Base-by-base conservation (phyloP, 305 asterid species). In the Plantago coronopus region DNA sequence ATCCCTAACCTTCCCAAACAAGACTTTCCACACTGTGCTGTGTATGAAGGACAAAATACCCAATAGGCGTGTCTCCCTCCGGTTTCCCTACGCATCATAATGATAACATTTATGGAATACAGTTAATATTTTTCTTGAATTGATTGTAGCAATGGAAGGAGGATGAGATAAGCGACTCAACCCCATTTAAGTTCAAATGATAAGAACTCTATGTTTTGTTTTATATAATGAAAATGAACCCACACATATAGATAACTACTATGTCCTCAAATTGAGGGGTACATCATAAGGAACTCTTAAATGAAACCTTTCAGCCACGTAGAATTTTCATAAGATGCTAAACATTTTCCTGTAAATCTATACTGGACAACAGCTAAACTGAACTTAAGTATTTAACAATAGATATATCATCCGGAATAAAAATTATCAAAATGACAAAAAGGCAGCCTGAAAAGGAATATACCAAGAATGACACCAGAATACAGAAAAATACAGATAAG, bases 41-140 rank as follows among this genome's bases (percentile, higher is more conserved):
- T 93, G 98, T 61, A 93, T 91, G 78, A 93, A 93, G 49, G 98
- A 93, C 42, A 93, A 72, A 58, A 93, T 93, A 54, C 98, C 97
- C 80, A 89, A 69, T 27, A 93, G 72, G 31, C 96, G 72, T 27
- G 96, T 89, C 82, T 93, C 98, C 77, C 98, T 89, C 67, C 95
- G 83, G 81, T 86, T 89, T 53, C 97, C 98, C 98, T 86, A 64
- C 27, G 56, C 58, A 76, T 65, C 69, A 73, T 9, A 25, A 70
- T 13, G 31, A 62, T 22, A 57, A 16, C 22, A 50, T 40, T 50
- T 22, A 27, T 17, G 23, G 17, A 13, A 14, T 31, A 13, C 21
- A 27, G 47, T 51, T 14, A 17, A 50, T 18, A 47, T 14, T 47
- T 3, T 9, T 38, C 44, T 19, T 27, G 49, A 45, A 48, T 31